Evolutionary conservation across 129 eudicot genomes (phyloP).

Genomic region (Calendula officinalis): DNA sequence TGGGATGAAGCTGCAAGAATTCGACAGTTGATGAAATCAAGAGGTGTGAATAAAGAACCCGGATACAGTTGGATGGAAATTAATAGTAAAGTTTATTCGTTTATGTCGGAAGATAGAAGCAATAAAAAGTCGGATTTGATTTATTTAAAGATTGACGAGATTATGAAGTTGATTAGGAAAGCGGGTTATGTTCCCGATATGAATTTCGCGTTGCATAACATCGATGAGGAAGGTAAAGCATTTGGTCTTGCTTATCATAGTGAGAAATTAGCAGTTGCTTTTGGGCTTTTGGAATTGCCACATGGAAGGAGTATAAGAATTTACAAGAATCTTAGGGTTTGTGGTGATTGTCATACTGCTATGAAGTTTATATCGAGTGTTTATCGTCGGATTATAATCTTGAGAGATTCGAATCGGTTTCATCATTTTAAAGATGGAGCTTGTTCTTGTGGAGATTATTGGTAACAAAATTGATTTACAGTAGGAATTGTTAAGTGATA

Average conservation of each 20-base stretch:
- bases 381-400: constrained; percentile 44
- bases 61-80: constrained; percentile 79
- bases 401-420: constrained; percentile 79
- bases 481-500: too few relatives aligned
- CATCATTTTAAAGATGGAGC: constrained; percentile 64
- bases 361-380: constrained; percentile 68
- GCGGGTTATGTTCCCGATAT: constrained; percentile 72
- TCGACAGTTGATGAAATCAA: constrained; percentile 51
- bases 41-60: constrained; percentile 60
- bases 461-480: constrained; percentile 36
- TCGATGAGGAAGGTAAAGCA: constrained; percentile 69
- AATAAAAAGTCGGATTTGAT: constrained; percentile 40
- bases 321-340: constrained; percentile 67
- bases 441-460: constrained; percentile 77
- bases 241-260: constrained; percentile 76
- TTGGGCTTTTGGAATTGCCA: constrained; percentile 61
- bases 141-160: constrained; percentile 56
- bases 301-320: constrained; percentile 44
- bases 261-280: constrained; percentile 84
- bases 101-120: constrained; percentile 69
- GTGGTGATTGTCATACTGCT: constrained; percentile 83
- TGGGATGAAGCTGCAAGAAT: constrained; percentile 69
- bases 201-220: constrained; percentile 72
- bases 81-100: constrained; percentile 58
- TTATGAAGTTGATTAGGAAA: constrained; percentile 48